phyloP scores from a whole-genome alignment of 768 basidiomycete genomes.

The Kwoniella europaea region DNA sequence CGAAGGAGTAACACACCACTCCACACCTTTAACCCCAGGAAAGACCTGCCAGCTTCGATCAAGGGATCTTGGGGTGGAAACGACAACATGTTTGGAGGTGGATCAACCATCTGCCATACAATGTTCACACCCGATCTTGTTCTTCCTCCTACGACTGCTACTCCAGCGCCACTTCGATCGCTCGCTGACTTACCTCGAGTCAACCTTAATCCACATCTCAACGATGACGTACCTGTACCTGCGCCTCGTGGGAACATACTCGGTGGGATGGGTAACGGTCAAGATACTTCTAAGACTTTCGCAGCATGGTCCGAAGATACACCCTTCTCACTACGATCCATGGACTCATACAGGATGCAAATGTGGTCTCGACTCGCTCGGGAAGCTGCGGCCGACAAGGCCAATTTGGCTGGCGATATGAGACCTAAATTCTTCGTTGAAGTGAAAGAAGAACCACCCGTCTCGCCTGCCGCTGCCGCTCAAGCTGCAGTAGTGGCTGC shows the following conservation, averaged over 20 bases:
- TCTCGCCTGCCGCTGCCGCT: conserved; percentile 15
- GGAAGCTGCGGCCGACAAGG: conserved; percentile 62
- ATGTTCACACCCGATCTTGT: conserved; percentile 76
- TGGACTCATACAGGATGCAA: conserved; percentile 88
- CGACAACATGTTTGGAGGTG: conserved; percentile 58
- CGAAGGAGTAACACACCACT: conserved; percentile 29
- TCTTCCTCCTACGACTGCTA: conserved; percentile 42
- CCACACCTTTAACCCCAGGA: conserved; percentile 55
- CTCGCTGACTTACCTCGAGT: conserved; percentile 64
- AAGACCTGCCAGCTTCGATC: conserved; percentile 55
- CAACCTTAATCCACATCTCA: conserved; percentile 79
- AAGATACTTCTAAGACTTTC: conserved; percentile 62
- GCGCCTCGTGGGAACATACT: conserved; percentile 38
- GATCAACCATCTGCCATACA: conserved; percentile 81
- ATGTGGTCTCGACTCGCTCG: conserved; percentile 88
- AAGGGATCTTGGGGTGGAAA: conserved; percentile 77
- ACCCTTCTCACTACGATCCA: conserved; percentile 82
- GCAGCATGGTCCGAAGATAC: conserved; percentile 79
- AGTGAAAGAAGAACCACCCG: conserved; percentile 18
- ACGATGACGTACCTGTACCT: conserved; percentile 53
- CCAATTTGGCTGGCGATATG: conserved; percentile 39
- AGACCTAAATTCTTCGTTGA: conserved; percentile 56
- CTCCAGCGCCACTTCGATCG: conserved; percentile 32
- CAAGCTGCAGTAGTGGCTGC: conserved; percentile 22
- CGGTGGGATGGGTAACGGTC: conserved; percentile 57